Base-by-base conservation (phyloP, 148 eudicot species). In the Arbutus unedo region DNA sequence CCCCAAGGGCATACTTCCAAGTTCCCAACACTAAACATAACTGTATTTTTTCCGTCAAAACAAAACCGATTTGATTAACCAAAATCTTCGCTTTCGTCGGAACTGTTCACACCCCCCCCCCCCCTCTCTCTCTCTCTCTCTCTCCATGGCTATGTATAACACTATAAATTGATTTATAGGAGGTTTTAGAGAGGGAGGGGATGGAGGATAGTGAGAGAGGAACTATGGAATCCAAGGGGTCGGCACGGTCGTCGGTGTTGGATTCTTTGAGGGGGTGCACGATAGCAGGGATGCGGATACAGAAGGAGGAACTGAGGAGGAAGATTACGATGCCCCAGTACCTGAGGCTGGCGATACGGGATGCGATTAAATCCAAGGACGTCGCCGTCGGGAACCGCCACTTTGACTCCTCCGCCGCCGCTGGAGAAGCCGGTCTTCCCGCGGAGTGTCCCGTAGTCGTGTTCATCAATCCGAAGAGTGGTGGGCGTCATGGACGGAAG, bases 401-500 rank as follows among this genome's bases (percentile, higher is more conserved):
- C 23, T 79, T 44, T 73, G 89, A 72, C n/a, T 67, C 81, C n/a
- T 67, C 81, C n/a, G 81, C 85, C 71, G 88, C 83, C 4, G 88
- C 83, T 3, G 90, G 81, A 1, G 89, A 84, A 5, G 87, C 75
- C 4, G 84, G 44, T 1, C 81, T 88, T 18, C 45, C 92, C 9
- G 80, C 91, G 1, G 90, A 89, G 55, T 50, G 81, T 16, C 96
- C 98, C 3, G 3, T 92, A 60, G 90, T 95, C 4, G 98, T 95
- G 3, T 95, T 95, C 81, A 86, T 95, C 45, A 95, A 95, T 84
- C 89, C 97, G 0, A 85, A 84, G 21, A 95, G 98, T 74, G 98
- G 98, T 25, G 98, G 98, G 1, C 83, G 98, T 6, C 93, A 92
- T 77, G 98, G 98, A 0, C 93, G 93, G 9, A 85, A 83, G 57